These are phyloP conservation scores for Tetracladium maxilliforme DNA, from an alignment of 2,329 filamentous ascomycete species.

Conservation along the genomic window DNA sequence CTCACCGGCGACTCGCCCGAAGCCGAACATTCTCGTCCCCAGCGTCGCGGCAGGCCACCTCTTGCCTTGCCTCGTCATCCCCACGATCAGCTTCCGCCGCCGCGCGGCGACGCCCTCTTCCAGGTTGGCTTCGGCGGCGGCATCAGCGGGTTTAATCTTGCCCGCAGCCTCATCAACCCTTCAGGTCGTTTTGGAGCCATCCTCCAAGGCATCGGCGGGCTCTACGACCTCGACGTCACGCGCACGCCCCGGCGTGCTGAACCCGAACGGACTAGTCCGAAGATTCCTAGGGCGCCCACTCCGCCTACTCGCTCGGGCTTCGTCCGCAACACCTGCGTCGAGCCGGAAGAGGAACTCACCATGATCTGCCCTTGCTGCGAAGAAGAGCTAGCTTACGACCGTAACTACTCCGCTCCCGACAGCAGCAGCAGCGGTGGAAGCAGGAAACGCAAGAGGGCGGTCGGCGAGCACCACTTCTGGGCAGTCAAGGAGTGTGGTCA, in stretches of 20 bases:
- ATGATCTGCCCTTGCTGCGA: conserved; percentile 79
- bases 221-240: no score
- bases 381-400: conserved; percentile 69
- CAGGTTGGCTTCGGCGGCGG: no score
- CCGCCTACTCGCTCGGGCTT: conserved; percentile 60
- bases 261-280: no score
- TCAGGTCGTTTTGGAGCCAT: no score
- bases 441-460: conserved; percentile 23
- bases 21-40: conserved; percentile 12
- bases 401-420: conserved; percentile 11
- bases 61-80: conserved; percentile 16
- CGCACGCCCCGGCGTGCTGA: no score
- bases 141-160: no score
- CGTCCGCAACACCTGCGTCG: conserved; percentile 60
- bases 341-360: conserved; percentile 56
- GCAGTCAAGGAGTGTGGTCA: conserved; percentile 84
- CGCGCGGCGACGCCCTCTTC: no score
- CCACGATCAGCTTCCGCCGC: no score
- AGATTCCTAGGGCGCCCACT: no score
- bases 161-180: no score
- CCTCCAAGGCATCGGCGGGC: no score
- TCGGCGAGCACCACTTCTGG: conserved; percentile 74
- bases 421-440: neutral
- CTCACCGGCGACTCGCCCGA: conserved; percentile 31
- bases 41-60: conserved; percentile 16